Evolutionary conservation across 208 protist genomes (phyloP), one percentile per base, ranked within the genome.

Genomic region (Leptomonas pyrrhocoris): DNA sequence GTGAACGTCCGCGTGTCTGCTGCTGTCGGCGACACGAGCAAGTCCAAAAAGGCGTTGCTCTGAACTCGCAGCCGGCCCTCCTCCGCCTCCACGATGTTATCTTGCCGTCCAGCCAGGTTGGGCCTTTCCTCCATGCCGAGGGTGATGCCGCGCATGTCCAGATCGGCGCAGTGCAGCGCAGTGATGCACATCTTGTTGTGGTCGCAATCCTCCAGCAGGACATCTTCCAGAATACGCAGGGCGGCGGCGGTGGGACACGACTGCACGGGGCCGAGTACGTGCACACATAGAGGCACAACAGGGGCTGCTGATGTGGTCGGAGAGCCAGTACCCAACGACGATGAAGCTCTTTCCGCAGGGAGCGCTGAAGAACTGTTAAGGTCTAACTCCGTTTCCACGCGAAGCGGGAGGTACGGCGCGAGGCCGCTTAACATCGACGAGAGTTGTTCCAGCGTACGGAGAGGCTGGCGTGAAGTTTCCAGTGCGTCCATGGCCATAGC

Each of bases 161-260:
- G 21, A 60, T 90, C 85, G 46, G 73, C 68, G 46, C 81, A 79
- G 68, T 87, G 86, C 30, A 94, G 50, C 19, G 59, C 66, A n/a
- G 45, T 63, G 7, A 92, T 42, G 6, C 54, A 34, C 8, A 94
- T 25, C 4, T n/a, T 45, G 2, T 56, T 27, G 21, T 23, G 38
- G 42, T 81, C 76, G 56, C 83, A 89, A 74, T 92, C 89, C 60
- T 94, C 89, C 8, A 94, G 74, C 13, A 94, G 71, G 4, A 94
- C 54, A 66, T 90, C 85, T 63, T 94, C 85, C 11, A 92, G 27
- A 12, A 86, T 49, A 7, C 69, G 68, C 19, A 94, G 73, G 6
- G 83, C 78, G 15, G 64, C 73, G 5, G 84, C 56, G 51, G 80
- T 72, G 0, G 73, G 36, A 19, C 67, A 65, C 9, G 53, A 13